A percentile compares a stretch with the other conserved stretches of the same genome.
These are phyloP conservation scores for Magnolia changhungtana DNA, from an alignment of 164 flowering plant genomes.

Conservation along the genomic window DNA sequence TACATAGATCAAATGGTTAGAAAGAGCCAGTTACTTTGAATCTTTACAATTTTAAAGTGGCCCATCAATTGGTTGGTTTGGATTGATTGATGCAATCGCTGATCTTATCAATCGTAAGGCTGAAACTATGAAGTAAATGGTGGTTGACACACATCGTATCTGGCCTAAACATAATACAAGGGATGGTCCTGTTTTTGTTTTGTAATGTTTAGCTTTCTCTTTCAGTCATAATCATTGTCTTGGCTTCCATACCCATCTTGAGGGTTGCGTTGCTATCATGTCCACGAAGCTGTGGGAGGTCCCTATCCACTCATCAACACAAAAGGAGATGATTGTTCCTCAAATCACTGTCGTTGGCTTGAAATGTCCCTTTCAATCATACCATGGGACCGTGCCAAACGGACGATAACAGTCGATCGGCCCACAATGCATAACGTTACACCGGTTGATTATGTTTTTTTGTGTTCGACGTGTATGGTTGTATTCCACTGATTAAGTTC, in stretches of 20 bases:
- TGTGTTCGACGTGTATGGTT: neutral
- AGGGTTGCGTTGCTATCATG: conserved; percentile 1
- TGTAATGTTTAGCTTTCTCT: neutral
- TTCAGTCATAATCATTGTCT: neutral
- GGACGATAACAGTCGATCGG: neutral
- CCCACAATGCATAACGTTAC: neutral
- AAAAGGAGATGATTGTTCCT: conserved; percentile 1
- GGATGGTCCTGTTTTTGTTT: neutral
- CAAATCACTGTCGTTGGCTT: conserved; percentile 3
- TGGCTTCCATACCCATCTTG: neutral
- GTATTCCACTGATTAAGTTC: neutral
- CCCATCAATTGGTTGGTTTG: neutral
- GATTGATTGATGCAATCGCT: neutral
- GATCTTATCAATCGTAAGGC: neutral
- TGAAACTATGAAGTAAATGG: neutral
- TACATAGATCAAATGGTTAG: no score
- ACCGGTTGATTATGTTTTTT: neutral
- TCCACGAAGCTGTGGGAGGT: neutral
- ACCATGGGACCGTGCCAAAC: neutral
- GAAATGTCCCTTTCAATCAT: neutral
- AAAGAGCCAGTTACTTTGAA: neutral
- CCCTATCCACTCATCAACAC: neutral
- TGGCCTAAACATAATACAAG: neutral
- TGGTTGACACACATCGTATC: neutral
- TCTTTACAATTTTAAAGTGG: neutral